Base-by-base conservation (phyloP, 176 grass and related monocot genomes). In the Oryza nivara region DNA sequence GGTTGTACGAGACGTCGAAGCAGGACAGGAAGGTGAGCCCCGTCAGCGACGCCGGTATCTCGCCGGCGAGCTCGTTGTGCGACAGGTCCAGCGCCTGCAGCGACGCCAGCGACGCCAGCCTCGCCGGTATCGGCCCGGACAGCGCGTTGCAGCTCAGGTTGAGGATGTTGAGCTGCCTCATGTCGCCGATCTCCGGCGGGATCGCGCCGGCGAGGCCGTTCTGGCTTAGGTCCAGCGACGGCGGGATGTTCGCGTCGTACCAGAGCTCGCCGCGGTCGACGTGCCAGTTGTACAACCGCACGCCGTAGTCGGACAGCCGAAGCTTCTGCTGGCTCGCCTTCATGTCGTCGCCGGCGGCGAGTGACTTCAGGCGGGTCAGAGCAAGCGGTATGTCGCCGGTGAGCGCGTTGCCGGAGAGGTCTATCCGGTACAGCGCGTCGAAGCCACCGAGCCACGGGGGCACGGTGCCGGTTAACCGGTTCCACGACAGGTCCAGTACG, bases 91-190 rank as follows among this genome's bases (percentile, higher is more conserved):
- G 48, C 13, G 76, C 70, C 45, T 83, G 69, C 17, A 92, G 70
- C 9, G 30, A 34, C 5, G 83, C 81, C 72, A 78, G 68, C 73
- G 70, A 23, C 23, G 23, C 23, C 23, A 23, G 23, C 23, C 23
- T 72, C 40, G 32, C 68, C 60, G 73, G 86, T 74, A 67, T 86
- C 44, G n/a, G 17, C 17, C 83, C 90, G 0, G 61, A 73, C 17
- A 92, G 73, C 67, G 76, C 30, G 35, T 92, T 92, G 7, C 48
- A 63, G 73, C 90, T 85, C 32, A 92, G 83, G 70, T 92, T 75
- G 0, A 92, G 74, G 4, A 88, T 45, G 30, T 65, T 80, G 25
- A 23, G 23, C 23, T 23, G 23, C 23, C 23, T 23, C 23, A 23
- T 23, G 23, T 23, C 23, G 23, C 23, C 23, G 23, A 23, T 23